These are phyloP conservation scores for Stentor coeruleus DNA, from an alignment of 73 alveolate genomes.

Conservation along the genomic window DNA sequence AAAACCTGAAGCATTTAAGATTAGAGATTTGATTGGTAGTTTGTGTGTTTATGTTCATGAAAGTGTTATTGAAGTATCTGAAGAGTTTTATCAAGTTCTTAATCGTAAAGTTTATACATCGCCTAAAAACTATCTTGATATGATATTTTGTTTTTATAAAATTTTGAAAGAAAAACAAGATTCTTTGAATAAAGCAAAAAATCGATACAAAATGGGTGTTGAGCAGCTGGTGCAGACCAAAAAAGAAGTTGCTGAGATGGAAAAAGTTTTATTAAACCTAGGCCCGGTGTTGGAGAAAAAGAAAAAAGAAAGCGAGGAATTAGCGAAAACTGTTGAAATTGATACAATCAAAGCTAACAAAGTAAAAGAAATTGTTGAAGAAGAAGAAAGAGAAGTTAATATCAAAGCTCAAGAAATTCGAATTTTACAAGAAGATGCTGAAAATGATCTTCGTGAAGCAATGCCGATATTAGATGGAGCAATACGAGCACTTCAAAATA, in stretches of 20 bases:
- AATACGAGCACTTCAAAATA: conserved; percentile 78
- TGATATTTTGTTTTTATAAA: conserved; percentile 70
- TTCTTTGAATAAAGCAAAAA: conserved; percentile 47
- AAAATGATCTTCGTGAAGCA: conserved; percentile 67
- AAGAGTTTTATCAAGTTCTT: conserved; percentile 61
- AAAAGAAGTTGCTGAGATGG: conserved; percentile 57
- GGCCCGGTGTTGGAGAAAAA: conserved; percentile 66
- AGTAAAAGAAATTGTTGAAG: conserved; percentile 71
- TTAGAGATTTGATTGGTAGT: conserved; percentile 67
- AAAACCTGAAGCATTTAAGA: conserved; percentile 72
- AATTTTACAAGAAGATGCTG: conserved; percentile 96
- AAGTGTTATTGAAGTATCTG: conserved; percentile 42
- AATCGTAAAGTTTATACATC: conserved; percentile 88
- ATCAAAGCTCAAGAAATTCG: conserved; percentile 92
- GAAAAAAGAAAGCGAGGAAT: conserved; percentile 59
- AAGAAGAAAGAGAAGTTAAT: conserved; percentile 82
- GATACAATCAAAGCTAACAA: conserved; percentile 68
- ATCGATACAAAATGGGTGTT: conserved; percentile 63
- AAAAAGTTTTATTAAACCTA: conserved; percentile 55
- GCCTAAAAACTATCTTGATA: conserved; percentile 84
- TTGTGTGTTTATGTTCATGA: conserved; percentile 69
- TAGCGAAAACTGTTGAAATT: conserved; percentile 53
- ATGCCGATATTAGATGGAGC: conserved; percentile 87
- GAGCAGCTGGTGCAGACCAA: conserved; percentile 68
- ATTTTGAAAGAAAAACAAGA: conserved; percentile 77